Conservation (phyloP, 805 yeast species). For the Candida ponderosae region DNA sequence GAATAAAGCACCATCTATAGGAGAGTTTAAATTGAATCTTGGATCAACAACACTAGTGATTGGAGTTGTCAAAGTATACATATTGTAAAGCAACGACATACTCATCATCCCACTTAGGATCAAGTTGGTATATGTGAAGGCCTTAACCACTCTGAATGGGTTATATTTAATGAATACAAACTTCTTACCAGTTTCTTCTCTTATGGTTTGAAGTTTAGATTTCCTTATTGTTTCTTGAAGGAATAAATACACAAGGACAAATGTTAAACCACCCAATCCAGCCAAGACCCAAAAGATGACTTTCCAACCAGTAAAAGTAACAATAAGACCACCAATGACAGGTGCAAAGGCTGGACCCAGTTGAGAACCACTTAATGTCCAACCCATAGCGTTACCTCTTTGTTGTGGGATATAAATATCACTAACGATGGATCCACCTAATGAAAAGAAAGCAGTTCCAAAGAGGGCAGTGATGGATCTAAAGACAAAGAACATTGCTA, state of each 20-base stretch:
- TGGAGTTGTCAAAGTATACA: constrained; percentile 48
- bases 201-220: constrained; percentile 21
- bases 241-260: constrained; percentile 28
- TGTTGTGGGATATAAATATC: constrained; percentile 43
- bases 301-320: constrained; percentile 45
- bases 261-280: constrained; percentile 31
- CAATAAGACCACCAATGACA: constrained; percentile 43
- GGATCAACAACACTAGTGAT: constrained; percentile 50
- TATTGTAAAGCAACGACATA: constrained; percentile 35
- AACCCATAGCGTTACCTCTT: constrained; percentile 44
- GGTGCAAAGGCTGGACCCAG: constrained; percentile 49
- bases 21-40: constrained; percentile 38
- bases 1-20: constrained; percentile 43
- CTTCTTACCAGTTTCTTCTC: constrained; percentile 22
- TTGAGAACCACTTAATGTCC: constrained; percentile 42
- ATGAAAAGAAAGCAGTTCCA: constrained; percentile 47
- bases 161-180: constrained; percentile 36
- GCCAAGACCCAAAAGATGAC: constrained; percentile 43
- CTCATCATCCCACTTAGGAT: constrained; percentile 34
- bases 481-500: constrained; percentile 48
- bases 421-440: constrained; percentile 44
- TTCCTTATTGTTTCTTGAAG: constrained; percentile 38
- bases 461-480: constrained; percentile 42
- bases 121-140: constrained; percentile 36
- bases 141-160: constrained; percentile 36